Evolutionary conservation across 352 stramenopile species (phyloP), one percentile per base, ranked within the genome.

Genomic region (Phytophthora meadii): DNA sequence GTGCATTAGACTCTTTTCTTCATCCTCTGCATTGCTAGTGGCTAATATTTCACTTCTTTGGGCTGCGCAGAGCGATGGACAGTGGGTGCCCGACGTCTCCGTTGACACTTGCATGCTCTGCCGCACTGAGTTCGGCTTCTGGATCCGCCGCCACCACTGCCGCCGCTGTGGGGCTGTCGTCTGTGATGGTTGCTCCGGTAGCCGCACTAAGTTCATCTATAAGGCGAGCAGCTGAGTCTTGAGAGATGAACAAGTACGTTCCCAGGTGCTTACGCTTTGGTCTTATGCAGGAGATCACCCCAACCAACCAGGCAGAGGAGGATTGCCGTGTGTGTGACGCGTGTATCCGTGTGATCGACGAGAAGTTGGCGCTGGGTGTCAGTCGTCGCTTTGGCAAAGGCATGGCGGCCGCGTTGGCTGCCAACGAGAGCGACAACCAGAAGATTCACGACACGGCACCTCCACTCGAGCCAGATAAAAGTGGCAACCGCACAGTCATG

Each of bases 111-210:
- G 89, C 76, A 94, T 96, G 85, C 69, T 92, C 28, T 97, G 89
- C 70, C 82, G 87, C 50, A 54, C 58, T 32, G 88, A 95, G 59
- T 97, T 97, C 56, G 80, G 78, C 32, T 94, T 93, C 56, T 93
- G 87, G 85, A 92, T 84, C 56, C 86, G 89, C 28, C 90, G 90
- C 62, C 89, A 97, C 72, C 89, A 97, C 66, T 97, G 89, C 61
- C 87, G 89, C 5, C 85, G 85, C n/a, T 97, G 89, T 36, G 89
- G 89, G 10, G 83, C 84, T 7, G 77, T 94, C 19, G 81, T 95
- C 7, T 97, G 89, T 53, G 80, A 94, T 40, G 40, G 72, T 10
- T 97, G 89, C 66, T 94, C 88, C 7, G 75, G 78, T 6, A 92
- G 77, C 55, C 83, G 86, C 36, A 94, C 88, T 28, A 87, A 87